phyloP scores from a whole-genome alignment of 805 yeast genomes.

The Phaffomyces opuntiae region DNA sequence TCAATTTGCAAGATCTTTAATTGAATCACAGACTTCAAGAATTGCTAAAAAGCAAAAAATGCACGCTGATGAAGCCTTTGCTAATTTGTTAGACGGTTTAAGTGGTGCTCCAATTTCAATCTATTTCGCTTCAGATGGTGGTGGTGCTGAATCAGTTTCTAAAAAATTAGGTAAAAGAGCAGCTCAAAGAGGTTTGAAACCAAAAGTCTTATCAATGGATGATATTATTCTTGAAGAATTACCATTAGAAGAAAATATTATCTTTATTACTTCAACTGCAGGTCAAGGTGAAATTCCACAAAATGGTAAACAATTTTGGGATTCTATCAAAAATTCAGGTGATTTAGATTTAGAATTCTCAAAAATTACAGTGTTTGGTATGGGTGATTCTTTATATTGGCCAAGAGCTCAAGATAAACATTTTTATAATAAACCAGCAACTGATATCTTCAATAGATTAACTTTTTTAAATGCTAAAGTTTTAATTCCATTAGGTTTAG shows the following conservation, averaged over 20 bases:
- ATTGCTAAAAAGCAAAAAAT: slow-evolving; percentile 51
- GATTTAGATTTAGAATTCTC: slow-evolving; percentile 67
- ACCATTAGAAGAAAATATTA: slow-evolving; percentile 41
- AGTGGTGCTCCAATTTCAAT: slow-evolving; percentile 80
- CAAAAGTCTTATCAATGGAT: slow-evolving; percentile 49
- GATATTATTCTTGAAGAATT: slow-evolving; percentile 52
- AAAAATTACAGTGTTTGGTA: slow-evolving; percentile 71
- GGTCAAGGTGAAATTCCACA: slow-evolving; percentile 94
- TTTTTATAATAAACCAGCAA: slow-evolving; percentile 87
- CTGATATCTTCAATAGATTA: slow-evolving; percentile 62
- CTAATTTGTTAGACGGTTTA: slow-evolving; percentile 72
- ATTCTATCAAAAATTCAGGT: slow-evolving; percentile 54
- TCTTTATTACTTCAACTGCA: slow-evolving; percentile 76
- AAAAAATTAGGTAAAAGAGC: slow-evolving; percentile 51
- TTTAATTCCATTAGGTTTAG: slow-evolving; percentile 72
- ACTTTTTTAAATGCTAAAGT: slow-evolving; percentile 66
- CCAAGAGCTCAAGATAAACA: slow-evolving; percentile 94
- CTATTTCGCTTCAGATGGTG: slow-evolving; percentile 88
- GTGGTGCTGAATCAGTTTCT: slow-evolving; percentile 82
- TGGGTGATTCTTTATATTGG: slow-evolving; percentile 96
- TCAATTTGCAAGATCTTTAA: slow-evolving; percentile 65
- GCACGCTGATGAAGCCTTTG: slow-evolving; percentile 72
- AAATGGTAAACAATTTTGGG: slow-evolving; percentile 70
- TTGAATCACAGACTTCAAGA: slow-evolving; percentile 53
- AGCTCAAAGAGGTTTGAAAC: slow-evolving; percentile 44